Percentiles rank a stretch among this genome's conserved stretches.
These are phyloP conservation scores for Dactylellina leptospora DNA, from an alignment of 2,329 filamentous ascomycete genomes.

Conservation along the genomic window DNA sequence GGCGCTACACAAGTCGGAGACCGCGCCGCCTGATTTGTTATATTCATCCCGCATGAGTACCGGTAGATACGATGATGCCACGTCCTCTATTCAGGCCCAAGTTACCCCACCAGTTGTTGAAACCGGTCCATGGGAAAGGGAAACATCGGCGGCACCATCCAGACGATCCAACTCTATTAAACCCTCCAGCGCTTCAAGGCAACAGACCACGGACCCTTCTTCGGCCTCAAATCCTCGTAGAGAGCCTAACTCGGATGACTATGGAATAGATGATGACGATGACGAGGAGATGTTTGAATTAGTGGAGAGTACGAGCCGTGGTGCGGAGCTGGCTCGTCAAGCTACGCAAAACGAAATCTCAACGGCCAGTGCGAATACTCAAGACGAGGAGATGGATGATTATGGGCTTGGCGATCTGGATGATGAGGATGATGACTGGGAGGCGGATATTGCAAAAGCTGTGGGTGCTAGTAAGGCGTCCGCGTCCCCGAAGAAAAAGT, in stretches of 20 bases:
- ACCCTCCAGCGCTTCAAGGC: slow-evolving; percentile 44
- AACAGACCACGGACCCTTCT: slow-evolving; percentile 58
- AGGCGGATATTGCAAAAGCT: slow-evolving; percentile 41
- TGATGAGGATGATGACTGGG: slow-evolving; percentile 42
- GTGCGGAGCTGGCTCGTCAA: not conserved
- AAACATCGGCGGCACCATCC: slow-evolving; percentile 1
- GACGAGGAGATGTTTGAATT: slow-evolving; percentile 49
- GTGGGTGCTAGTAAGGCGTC: slow-evolving; percentile 8
- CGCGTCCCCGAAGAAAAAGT: slow-evolving; percentile 10
- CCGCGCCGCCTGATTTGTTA: slow-evolving; percentile 12
- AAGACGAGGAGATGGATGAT: slow-evolving; percentile 36
- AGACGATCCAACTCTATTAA: slow-evolving; percentile 29
- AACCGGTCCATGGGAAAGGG: slow-evolving; percentile 32
- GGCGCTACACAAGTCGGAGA: slow-evolving; percentile 35
- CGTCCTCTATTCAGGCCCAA: slow-evolving; percentile 21
- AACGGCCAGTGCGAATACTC: not conserved
- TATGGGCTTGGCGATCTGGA: slow-evolving; percentile 47
- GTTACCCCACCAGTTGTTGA: slow-evolving; percentile 36
- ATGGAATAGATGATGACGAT: slow-evolving; percentile 67
- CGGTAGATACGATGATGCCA: slow-evolving; percentile 32
- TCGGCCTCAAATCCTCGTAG: slow-evolving; percentile 65
- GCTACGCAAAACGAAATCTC: not conserved
- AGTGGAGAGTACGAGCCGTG: slow-evolving; percentile 22
- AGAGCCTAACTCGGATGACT: slow-evolving; percentile 61
- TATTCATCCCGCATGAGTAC: slow-evolving; percentile 1